Evolutionary conservation across 805 yeast species (phyloP).

Genomic region (Starmera quercuum): DNA sequence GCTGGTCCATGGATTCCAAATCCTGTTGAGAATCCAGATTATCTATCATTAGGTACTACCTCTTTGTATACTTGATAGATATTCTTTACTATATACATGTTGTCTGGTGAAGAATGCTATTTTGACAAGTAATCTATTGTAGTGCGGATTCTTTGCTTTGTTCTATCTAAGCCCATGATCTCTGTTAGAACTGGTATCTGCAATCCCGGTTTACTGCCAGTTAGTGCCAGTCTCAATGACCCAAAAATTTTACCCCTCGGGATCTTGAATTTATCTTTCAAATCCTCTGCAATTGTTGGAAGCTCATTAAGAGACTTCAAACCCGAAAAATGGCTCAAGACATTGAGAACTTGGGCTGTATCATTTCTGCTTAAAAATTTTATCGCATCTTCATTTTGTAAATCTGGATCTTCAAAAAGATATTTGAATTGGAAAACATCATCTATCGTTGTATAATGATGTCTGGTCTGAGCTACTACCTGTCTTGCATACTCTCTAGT

Average conservation of each 20-base stretch:
- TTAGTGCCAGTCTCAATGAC: constrained; percentile 56
- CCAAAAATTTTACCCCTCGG: constrained; percentile 39
- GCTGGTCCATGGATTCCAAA: constrained; percentile 44
- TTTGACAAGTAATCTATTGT: constrained; percentile 11
- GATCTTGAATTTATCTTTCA: neutral
- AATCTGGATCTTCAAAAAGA: constrained; percentile 33
- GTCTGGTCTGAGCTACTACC: constrained; percentile 37
- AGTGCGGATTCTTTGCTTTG: constrained; percentile 17
- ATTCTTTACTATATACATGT: constrained; percentile 1
- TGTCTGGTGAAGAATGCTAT: constrained; percentile 1
- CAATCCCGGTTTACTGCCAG: constrained; percentile 66
- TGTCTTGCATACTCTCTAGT: constrained; percentile 25
- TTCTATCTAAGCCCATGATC: constrained; percentile 42
- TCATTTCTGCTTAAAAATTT: constrained; percentile 21
- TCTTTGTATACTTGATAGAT: constrained; percentile 12
- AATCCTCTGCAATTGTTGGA: constrained; percentile 1
- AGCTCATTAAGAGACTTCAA: constrained; percentile 2
- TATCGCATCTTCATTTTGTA: constrained; percentile 18
- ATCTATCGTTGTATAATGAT: constrained; percentile 41
- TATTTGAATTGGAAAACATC: constrained; percentile 49
- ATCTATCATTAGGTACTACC: constrained; percentile 29
- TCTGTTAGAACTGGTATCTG: constrained; percentile 51
- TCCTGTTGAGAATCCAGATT: constrained; percentile 23
- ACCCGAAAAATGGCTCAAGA: constrained; percentile 12
- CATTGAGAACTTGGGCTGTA: constrained; percentile 2